A percentile compares a stretch with the other conserved stretches of the same genome.
These are phyloP conservation scores for Somion occarium DNA, from an alignment of 1,284 basidiomycete species.

Conservation along the genomic window DNA sequence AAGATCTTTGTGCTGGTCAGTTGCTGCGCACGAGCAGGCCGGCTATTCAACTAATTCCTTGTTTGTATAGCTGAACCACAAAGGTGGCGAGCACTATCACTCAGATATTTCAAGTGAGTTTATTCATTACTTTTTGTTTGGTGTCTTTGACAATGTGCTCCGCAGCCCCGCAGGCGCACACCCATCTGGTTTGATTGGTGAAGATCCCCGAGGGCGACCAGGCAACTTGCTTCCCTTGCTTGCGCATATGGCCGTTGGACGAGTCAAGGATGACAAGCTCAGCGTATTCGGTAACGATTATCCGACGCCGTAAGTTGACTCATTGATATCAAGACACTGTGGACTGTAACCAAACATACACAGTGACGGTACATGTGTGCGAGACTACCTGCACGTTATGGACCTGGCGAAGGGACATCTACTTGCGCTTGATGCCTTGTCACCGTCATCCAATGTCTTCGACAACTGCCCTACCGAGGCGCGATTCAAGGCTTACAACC, in stretches of 20 bases:
- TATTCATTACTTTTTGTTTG: background rate
- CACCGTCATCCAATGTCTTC: conserved; percentile 53
- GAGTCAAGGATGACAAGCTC: conserved; percentile 75
- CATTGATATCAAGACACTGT: conserved; percentile 8
- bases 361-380: conserved; percentile 93
- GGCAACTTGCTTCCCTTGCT: conserved; percentile 94
- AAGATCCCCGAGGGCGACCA: conserved; percentile 93
- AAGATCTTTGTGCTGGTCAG: conserved; percentile 83
- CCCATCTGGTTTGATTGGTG: conserved; percentile 92
- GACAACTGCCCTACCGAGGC: conserved; percentile 47
- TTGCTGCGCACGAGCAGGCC: conserved; percentile 7
- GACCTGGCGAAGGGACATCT: conserved; percentile 94
- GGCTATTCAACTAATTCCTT: background rate
- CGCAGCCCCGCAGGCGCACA: conserved; percentile 94
- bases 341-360: background rate
- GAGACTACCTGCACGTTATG: conserved; percentile 97
- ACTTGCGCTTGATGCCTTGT: conserved; percentile 84
- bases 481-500: conserved; percentile 92
- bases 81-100: conserved; percentile 75
- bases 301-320: conserved; percentile 80
- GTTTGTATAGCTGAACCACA: conserved; percentile 57
- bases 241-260: conserved; percentile 93
- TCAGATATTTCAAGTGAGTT: conserved; percentile 95
- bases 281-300: conserved; percentile 99
- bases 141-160: conserved; percentile 3